Evolutionary conservation across 495 filamentous ascomycete species (phyloP).

Genomic region (Aspergillus hancockii): DNA sequence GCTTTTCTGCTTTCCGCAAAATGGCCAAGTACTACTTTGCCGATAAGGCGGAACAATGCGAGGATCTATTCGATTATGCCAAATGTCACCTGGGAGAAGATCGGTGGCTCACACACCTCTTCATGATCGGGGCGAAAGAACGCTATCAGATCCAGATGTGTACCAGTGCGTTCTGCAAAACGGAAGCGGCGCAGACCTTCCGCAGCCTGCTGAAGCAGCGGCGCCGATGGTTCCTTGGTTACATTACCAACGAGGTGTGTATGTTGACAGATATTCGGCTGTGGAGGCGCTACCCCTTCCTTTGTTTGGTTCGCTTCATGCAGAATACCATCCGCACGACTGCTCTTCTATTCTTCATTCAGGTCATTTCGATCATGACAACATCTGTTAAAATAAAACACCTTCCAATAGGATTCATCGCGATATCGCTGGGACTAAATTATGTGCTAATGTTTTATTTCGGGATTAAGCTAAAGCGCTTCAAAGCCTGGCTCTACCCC

Average conservation of each 20-base stretch:
- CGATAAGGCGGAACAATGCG: conserved; percentile 93
- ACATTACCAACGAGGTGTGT: conserved; percentile 97
- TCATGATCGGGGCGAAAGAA: conserved; percentile 96
- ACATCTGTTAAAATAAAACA: conserved; percentile 75
- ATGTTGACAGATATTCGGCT: conserved; percentile 95
- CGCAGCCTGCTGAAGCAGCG: conserved; percentile 88
- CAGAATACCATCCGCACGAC: conserved; percentile 98
- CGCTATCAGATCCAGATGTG: conserved; percentile 97
- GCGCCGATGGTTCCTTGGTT: conserved; percentile 94
- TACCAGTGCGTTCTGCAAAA: conserved; percentile 97
- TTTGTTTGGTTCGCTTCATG: conserved; percentile 88
- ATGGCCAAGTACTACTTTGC: conserved; percentile 99
- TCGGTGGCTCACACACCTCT: conserved; percentile 95
- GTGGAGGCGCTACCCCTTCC: conserved; percentile 87
- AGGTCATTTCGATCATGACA: conserved; percentile 84
- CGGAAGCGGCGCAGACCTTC: conserved; percentile 91
- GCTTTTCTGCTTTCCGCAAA: conserved; percentile 92
- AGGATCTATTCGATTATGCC: conserved; percentile 94
- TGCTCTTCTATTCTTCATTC: conserved; percentile 91
- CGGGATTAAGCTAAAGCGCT: conserved; percentile 79
- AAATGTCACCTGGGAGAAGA: conserved; percentile 97
- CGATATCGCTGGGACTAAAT: conserved; percentile 90
- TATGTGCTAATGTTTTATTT: conserved; percentile 98
- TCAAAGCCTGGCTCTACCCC: conserved; percentile 92
- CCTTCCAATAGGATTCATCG: conserved; percentile 92